Conservation (phyloP, 345 rosid genomes). For the Conringia planisiliqua region DNA sequence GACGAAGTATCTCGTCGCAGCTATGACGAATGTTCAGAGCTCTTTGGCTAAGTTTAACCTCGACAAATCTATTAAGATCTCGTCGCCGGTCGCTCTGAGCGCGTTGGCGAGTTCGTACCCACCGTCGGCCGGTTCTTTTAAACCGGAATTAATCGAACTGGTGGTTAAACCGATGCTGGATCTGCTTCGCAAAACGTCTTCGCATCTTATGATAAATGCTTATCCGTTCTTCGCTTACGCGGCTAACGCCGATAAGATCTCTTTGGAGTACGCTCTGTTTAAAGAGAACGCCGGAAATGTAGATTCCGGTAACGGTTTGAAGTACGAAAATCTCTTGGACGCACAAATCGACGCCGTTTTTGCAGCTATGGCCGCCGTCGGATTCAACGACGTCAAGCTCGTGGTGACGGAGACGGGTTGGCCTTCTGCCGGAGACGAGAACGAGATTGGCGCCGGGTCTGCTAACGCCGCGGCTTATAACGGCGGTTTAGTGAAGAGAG, state of each 20-base stretch:
- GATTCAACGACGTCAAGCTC: constrained; percentile 54
- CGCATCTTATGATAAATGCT: constrained; percentile 73
- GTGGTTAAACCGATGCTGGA: constrained; percentile 78
- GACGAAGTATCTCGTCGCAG: constrained; percentile 64
- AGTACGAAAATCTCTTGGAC: constrained; percentile 65
- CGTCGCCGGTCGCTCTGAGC: constrained; percentile 77
- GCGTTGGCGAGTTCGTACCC: constrained; percentile 71
- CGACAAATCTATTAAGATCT: constrained; percentile 51
- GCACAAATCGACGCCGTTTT: constrained; percentile 91
- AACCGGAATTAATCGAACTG: constrained; percentile 53
- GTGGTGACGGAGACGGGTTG: constrained; percentile 91
- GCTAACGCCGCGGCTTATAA: constrained; percentile 84
- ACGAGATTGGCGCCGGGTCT: constrained; percentile 63
- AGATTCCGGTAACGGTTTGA: constrained; percentile 80
- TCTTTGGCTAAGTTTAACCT: constrained; percentile 56
- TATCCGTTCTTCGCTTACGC: constrained; percentile 88
- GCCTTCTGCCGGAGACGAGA: constrained; percentile 88
- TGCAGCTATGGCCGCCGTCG: constrained; percentile 73
- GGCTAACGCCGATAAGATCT: constrained; percentile 57
- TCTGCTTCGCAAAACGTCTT: constrained; percentile 53
- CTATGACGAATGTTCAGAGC: constrained; percentile 67
- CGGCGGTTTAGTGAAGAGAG: constrained; percentile 67
- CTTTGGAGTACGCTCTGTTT: constrained; percentile 72
- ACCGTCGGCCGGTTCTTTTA: constrained; percentile 77
- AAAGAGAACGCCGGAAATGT: constrained; percentile 57